phyloP scores from a whole-genome alignment of 805 yeast species.

The Pichia nanzhaoensis region DNA sequence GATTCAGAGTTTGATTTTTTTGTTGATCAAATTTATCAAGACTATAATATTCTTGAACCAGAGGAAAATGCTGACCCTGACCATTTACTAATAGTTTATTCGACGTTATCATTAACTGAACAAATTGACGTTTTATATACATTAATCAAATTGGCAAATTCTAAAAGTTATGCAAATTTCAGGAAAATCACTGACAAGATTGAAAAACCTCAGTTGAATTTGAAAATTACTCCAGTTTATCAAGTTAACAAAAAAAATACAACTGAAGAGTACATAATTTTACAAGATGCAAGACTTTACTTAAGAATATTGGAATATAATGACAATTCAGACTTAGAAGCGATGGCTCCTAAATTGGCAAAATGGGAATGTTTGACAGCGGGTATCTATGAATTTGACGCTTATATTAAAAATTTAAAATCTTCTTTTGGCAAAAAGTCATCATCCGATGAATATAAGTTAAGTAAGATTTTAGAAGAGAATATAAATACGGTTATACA shows the following conservation, averaged over 20 bases:
- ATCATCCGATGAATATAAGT: conserved; percentile 21
- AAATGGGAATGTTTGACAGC: conserved; percentile 36
- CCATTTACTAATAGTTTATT: conserved; percentile 15
- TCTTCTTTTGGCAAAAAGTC: conserved; percentile 28
- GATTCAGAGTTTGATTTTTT: conserved; percentile 27
- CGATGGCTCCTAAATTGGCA: conserved; percentile 31
- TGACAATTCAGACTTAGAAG: conserved; percentile 18
- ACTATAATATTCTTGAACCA: conserved; percentile 11
- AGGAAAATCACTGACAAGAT: conserved; percentile 41
- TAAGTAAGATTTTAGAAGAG: conserved; percentile 28
- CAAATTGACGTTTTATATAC: conserved; percentile 44
- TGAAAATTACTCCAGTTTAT: conserved; percentile 20
- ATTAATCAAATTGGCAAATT: conserved; percentile 33
- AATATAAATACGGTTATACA: conserved; percentile 31
- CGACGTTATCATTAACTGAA: conserved; percentile 34
- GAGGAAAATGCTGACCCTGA: conserved; percentile 9
- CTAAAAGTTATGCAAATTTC: conserved; percentile 39
- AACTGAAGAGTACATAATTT: conserved; percentile 30
- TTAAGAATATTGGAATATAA: conserved; percentile 30
- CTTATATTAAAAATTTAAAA: conserved; percentile 27
- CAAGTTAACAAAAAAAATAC: conserved; percentile 12
- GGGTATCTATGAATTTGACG: conserved; percentile 40
- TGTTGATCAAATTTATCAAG: conserved; percentile 14
- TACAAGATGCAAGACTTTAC: conserved; percentile 50
- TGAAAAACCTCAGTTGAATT: conserved; percentile 23